A percentile compares a stretch with the other conserved stretches of the same genome.
Evolutionary conservation across 164 flowering plant species (phyloP).

Genomic region (Platanus orientalis): DNA sequence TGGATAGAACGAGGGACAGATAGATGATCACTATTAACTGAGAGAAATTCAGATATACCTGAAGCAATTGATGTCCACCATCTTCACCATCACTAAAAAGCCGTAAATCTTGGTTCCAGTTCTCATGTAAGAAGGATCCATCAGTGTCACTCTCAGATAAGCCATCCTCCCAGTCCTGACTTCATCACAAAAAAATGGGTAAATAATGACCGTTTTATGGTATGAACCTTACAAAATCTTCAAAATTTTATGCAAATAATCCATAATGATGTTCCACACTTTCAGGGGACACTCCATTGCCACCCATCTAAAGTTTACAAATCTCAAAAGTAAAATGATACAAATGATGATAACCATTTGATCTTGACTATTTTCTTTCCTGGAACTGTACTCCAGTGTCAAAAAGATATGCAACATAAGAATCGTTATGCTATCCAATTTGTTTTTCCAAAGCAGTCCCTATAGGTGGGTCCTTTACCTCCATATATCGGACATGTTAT

Average conservation of each 20-base stretch:
- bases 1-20: not conserved
- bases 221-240: no score
- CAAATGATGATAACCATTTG: not conserved
- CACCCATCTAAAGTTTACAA: no score
- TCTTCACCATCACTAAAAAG: slow-evolving; percentile 73
- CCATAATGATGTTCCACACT: no score
- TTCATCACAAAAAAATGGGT: not conserved
- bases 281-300: no score
- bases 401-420: no score
- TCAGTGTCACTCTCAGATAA: slow-evolving; percentile 78
- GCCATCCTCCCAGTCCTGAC: slow-evolving; percentile 95
- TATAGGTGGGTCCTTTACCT: no score
- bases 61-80: slow-evolving; percentile 81
- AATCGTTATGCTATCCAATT: no score
- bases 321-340: not conserved
- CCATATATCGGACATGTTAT: no score
- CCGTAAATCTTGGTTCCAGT: slow-evolving; percentile 71
- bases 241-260: no score
- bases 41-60: slow-evolving; percentile 37
- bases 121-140: slow-evolving; percentile 84
- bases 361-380: not conserved
- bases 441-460: no score
- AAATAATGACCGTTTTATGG: no score
- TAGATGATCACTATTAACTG: not conserved
- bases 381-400: no score